Percentiles rank a stretch among this genome's conserved stretches.
Evolutionary conservation across 441 rosid species (phyloP).

Genomic region (Gossypium schwendimanii): DNA sequence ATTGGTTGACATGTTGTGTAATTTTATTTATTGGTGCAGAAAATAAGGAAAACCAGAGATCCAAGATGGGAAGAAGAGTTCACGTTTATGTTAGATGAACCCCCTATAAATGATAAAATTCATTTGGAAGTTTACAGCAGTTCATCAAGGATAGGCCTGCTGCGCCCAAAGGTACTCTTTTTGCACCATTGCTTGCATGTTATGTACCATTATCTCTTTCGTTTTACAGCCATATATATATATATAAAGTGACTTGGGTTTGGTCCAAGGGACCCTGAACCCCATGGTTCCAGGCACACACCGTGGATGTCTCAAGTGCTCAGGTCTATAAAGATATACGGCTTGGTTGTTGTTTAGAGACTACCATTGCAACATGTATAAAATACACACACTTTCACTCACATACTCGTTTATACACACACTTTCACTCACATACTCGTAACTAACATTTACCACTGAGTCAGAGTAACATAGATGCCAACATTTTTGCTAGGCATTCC

Average conservation of each 20-base stretch:
- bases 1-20: background rate
- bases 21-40: conserved; percentile 29
- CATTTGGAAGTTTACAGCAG: conserved; percentile 77
- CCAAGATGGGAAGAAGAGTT: conserved; percentile 96
- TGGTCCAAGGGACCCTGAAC: background rate
- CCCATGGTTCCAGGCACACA: background rate
- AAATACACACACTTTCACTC: background rate
- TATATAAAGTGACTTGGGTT: background rate
- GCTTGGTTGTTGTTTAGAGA: too few species aligned
- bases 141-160: conserved; percentile 71
- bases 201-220: background rate
- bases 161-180: conserved; percentile 70
- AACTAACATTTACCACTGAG: too few species aligned
- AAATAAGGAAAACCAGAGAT: conserved; percentile 82
- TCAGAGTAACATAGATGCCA: too few species aligned
- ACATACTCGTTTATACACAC: too few species aligned
- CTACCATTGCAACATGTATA: too few species aligned
- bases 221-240: background rate
- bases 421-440: too few species aligned
- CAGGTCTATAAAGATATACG: too few species aligned
- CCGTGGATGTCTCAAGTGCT: too few species aligned
- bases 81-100: conserved; percentile 64
- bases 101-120: conserved; percentile 61
- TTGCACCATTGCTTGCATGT: background rate
- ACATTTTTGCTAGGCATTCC: background rate